Evolutionary conservation across 2,329 filamentous ascomycete genomes (phyloP), one percentile per base, ranked within the genome.

Genomic region (Penicillium sp.): DNA sequence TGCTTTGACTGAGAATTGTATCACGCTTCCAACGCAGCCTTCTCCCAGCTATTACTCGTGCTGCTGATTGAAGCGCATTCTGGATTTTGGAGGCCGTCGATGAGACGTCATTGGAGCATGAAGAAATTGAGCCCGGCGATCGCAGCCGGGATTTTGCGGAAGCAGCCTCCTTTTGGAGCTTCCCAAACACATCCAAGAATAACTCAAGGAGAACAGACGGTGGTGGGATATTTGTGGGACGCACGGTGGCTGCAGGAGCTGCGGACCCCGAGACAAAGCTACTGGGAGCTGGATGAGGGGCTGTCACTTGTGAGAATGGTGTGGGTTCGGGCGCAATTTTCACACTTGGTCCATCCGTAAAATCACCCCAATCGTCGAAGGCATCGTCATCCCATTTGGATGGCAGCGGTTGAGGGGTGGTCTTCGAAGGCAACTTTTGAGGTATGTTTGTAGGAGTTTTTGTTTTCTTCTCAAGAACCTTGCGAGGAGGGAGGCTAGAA

Each of bases 1-100:
- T 95, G 63, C 86, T 85, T 68, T 95, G 89, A 1, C 88, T 82
- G 11, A 97, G 76, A 54, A 89, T 83, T 54, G 82, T 86, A 70
- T 97, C 92, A 46, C 92, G 82, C 66, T 95, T 92, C 92, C 92
- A 97, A 49, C 92, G 86, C 43, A 87, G 75, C 62, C 88, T 90
- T 50, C 92, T 84, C 10, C 91, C 92, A 1, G 88, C 87, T 49
- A 96, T 84, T 41, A 96, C 80, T 37, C 86, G 86, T n/a, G 83
- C 88, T 19, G 86, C 84, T 10, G 89, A 87, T 2, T 63, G 66
- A 40, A 72, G 58, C 12, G 59, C 66, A 40, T 48, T 62, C 36
- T 59, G 47, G 14, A 74, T 64, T 12, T 53, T 49, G 13, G 51
- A 40, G 11, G 64, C 62, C 8, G 63, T 55, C 35, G 34, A 14